Evolutionary conservation across 176 grass and related monocot species (phyloP).

Genomic region (Raddia distichophylla): DNA sequence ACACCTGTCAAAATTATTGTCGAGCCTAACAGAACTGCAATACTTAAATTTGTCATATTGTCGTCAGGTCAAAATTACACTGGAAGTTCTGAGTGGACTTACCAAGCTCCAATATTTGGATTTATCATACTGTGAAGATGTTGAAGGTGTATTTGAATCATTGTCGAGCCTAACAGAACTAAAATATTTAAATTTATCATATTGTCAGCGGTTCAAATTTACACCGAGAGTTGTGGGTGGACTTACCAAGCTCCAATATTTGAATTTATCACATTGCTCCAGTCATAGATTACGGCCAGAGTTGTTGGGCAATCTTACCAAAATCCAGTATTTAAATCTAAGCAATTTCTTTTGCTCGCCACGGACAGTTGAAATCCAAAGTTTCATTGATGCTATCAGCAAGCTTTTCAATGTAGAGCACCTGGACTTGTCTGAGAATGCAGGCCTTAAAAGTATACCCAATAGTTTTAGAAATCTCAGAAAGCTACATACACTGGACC

Average conservation of each 20-base stretch:
- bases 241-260: not conserved
- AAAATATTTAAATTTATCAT: not conserved
- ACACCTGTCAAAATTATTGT: not conserved
- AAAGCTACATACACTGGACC: not conserved
- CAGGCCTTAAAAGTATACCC: accelerated
- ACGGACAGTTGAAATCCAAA: too few species aligned
- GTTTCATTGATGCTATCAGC: not conserved
- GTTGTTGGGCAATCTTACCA: not conserved
- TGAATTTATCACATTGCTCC: not conserved
- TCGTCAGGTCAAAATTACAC: not conserved
- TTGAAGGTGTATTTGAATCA: not conserved
- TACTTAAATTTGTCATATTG: not conserved
- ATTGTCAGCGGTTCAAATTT: not conserved
- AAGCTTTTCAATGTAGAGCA: not conserved
- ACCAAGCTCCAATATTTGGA: not conserved
- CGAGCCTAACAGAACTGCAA: not conserved
- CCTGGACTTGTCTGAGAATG: not conserved
- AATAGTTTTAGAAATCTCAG: not conserved
- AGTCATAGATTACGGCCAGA: not conserved
- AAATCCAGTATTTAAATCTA: not conserved
- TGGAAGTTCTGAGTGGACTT: not conserved
- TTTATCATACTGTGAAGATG: too few species aligned
- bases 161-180: not conserved
- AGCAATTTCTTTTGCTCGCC: not conserved
- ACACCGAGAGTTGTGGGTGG: not conserved